Conservation (phyloP, 495 filamentous ascomycete species). For the Aspergillus funiculosus region DNA sequence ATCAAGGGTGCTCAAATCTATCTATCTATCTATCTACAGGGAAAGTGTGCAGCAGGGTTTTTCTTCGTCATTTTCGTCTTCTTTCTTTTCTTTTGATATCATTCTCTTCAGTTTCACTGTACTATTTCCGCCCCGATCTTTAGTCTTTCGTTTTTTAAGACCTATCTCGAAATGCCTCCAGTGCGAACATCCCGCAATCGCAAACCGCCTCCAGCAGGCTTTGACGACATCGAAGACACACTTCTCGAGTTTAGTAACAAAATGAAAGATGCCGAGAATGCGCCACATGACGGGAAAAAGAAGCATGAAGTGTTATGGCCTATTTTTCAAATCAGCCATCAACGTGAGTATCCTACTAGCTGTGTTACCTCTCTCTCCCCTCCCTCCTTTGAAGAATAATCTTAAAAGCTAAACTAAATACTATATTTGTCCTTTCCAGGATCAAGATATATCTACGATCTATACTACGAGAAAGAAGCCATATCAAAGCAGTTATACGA, state of each 20-base stretch:
- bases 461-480: constrained; percentile 96
- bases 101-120: too few species aligned
- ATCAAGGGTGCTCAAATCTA: too few species aligned
- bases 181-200: constrained; percentile 69
- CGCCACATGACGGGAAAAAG: constrained; percentile 67
- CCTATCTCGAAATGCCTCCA: constrained; percentile 64
- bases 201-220: constrained; percentile 91
- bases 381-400: neutral
- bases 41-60: too few species aligned
- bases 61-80: too few species aligned
- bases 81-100: too few species aligned
- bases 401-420: neutral
- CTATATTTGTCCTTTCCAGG: constrained; percentile 33
- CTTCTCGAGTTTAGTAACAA: constrained; percentile 93
- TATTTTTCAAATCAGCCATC: constrained; percentile 95
- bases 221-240: constrained; percentile 94
- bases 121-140: too few species aligned
- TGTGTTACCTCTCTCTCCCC: constrained; percentile 4
- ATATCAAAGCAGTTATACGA: constrained; percentile 89
- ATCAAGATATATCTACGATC: constrained; percentile 88
- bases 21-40: too few species aligned
- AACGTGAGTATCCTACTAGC: constrained; percentile 53
- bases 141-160: too few species aligned
- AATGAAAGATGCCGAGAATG: constrained; percentile 97
- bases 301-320: constrained; percentile 91